phyloP scores from a whole-genome alignment of 768 basidiomycete species.

The Pholiota microspora region DNA sequence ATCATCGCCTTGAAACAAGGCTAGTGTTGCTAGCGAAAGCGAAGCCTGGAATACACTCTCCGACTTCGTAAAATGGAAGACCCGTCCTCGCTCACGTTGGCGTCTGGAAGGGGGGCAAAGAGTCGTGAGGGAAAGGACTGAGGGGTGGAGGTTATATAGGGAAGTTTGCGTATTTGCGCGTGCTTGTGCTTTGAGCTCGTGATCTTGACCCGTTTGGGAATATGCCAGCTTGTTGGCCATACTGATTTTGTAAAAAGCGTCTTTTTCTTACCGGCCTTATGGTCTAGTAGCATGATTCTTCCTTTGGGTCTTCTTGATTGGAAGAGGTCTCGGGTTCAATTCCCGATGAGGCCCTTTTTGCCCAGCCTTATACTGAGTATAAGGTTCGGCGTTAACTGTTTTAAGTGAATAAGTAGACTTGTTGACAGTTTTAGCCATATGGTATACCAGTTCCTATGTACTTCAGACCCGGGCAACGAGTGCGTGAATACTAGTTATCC shows the following conservation, averaged over 20 bases:
- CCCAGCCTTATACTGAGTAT: too few relatives aligned
- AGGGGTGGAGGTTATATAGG: neutral
- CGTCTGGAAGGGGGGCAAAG: slow-evolving; percentile 30
- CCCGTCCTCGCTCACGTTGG: slow-evolving; percentile 33
- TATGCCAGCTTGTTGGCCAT: neutral
- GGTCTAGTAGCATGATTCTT: slow-evolving; percentile 14
- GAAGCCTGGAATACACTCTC: slow-evolving; percentile 51
- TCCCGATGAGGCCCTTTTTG: slow-evolving; percentile 13
- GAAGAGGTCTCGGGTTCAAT: slow-evolving; percentile 13
- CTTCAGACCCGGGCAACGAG: too few relatives aligned
- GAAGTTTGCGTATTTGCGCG: slow-evolving; percentile 2
- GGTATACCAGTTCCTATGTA: too few relatives aligned
- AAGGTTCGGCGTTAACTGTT: too few relatives aligned
- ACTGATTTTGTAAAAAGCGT: neutral
- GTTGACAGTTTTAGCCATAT: too few relatives aligned
- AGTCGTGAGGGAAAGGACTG: slow-evolving; percentile 13
- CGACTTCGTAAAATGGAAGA: slow-evolving; percentile 38
- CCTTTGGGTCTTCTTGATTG: slow-evolving; percentile 2
- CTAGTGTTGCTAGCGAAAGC: slow-evolving; percentile 79
- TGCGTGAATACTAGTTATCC: too few relatives aligned
- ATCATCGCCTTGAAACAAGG: slow-evolving; percentile 49
- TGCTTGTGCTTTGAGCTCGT: slow-evolving; percentile 23
- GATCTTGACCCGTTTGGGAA: slow-evolving; percentile 8
- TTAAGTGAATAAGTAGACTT: too few relatives aligned
- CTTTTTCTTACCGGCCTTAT: neutral